These are phyloP conservation scores for Dinochytrium kinnereticum DNA, from an alignment of 371 early-diverging fungal species.

Conservation along the genomic window DNA sequence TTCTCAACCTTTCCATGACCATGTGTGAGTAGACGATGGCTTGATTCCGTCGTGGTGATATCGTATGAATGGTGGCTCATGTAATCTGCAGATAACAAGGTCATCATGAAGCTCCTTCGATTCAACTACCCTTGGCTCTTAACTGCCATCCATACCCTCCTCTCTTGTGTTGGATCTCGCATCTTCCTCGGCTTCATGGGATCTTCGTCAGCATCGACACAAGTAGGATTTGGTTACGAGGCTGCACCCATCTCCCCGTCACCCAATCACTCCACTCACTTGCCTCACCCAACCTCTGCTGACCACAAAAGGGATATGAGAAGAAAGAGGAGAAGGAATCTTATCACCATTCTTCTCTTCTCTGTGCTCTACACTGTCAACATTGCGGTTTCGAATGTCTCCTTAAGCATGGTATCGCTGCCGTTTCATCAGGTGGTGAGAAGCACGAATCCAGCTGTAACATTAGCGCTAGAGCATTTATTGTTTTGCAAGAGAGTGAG, in stretches of 20 bases:
- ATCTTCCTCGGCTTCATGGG: background rate
- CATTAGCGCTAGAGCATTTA: constrained; percentile 67
- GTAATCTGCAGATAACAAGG: constrained; percentile 83
- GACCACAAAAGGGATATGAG: background rate
- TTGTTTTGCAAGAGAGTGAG: constrained; percentile 66
- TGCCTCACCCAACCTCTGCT: background rate
- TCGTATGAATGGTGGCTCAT: too few species aligned
- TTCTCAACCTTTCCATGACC: constrained; percentile 79
- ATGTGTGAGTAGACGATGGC: constrained; percentile 51
- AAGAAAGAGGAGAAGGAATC: background rate
- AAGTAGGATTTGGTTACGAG: too few species aligned
- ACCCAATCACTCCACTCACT: too few species aligned
- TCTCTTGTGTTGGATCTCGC: constrained; percentile 58
- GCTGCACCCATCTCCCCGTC: too few species aligned
- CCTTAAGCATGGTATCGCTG: constrained; percentile 69
- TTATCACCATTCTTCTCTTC: constrained; percentile 72
- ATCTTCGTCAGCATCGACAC: background rate
- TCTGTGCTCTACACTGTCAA: constrained; percentile 88
- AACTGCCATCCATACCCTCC: constrained; percentile 84
- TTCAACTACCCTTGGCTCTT: constrained; percentile 89
- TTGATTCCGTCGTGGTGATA: background rate
- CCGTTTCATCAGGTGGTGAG: constrained; percentile 89
- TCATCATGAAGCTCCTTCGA: constrained; percentile 69
- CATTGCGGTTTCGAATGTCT: constrained; percentile 86
- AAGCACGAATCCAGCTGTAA: constrained; percentile 85